Evolutionary conservation across 2,329 filamentous ascomycete genomes (phyloP).

Genomic region (Trichoderma semiorbis): DNA sequence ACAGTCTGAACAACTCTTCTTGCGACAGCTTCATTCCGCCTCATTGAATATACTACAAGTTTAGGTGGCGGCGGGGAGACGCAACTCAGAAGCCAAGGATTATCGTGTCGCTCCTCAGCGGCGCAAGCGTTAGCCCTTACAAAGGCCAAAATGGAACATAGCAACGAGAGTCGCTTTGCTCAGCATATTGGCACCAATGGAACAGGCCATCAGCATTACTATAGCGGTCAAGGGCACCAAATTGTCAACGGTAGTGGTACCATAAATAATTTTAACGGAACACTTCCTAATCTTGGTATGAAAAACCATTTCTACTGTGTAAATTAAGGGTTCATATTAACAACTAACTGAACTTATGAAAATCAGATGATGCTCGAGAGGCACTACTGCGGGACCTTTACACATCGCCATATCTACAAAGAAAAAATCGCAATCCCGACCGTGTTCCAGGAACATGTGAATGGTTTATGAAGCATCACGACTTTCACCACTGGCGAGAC

Average conservation of each 20-base stretch:
- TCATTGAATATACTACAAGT: too few species aligned
- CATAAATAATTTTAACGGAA: neutral
- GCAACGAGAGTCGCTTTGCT: neutral
- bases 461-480: constrained; percentile 30
- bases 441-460: constrained; percentile 31
- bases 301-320: too few species aligned
- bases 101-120: rapidly evolving
- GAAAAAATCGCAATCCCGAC: constrained; percentile 29
- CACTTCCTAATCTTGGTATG: too few species aligned
- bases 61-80: too few species aligned
- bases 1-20: too few species aligned
- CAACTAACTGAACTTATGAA: too few species aligned
- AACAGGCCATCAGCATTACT: neutral
- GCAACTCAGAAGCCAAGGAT: too few species aligned
- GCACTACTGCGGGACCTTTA: neutral
- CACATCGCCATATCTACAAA: neutral
- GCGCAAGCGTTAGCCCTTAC: neutral
- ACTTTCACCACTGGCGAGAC: constrained; percentile 28
- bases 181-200: neutral
- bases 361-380: neutral
- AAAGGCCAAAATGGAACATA: neutral
- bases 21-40: too few species aligned
- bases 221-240: neutral
- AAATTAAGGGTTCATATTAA: too few species aligned
- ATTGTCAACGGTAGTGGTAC: neutral